Evolutionary conservation across 192 early-diverging fungal genomes (phyloP), one percentile per base, ranked within the genome.

Genomic region (Dissophora ornata): DNA sequence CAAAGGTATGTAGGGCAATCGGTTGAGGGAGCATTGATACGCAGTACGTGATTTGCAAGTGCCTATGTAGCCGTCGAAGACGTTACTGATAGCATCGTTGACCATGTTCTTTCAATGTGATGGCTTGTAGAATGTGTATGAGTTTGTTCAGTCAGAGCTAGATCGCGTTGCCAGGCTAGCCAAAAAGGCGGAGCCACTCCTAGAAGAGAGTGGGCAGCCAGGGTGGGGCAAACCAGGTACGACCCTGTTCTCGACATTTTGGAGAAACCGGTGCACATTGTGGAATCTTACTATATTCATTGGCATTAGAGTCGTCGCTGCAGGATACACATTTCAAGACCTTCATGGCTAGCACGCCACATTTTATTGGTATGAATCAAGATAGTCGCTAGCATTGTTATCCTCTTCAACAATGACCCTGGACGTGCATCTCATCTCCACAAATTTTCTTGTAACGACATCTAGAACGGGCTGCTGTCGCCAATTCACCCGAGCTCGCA

Each of bases 181-280:
- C 34, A 73, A 75, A 45, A 49, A 69, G 59, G 80, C 79, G 4
- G 63, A 78, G 42, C 87, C 87, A 18, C 57, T 62, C 11, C 48
- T 71, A 2, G 80, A 85, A 22, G 85, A 86, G 28, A 82, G 79
- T 22, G 57, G 61, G 11, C 82, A 77, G 34, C 71, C 81, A 40
- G 87, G 87, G 34, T 86, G 84, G 83, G 87, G 83, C 21, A 80
- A 77, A 42, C 84, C 83, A 46, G 81, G 86, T 73, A 78, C 19
- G 25, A 1, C n/a, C n/a, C n/a, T n/a, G n/a, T 41, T 45, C 12
- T 28, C 13, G 2, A 13, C 24, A 0, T 50, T 25, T 4, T 13
- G 18, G 1, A 18, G 18, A 32, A 4, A 4, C 2, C 3, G 29
- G 12, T 18, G 15, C 18, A 0, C 22, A 32, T 26, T 12, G 24